phyloP scores from a whole-genome alignment of 345 rosid genomes.

The Eucalyptus erythrocorys region DNA sequence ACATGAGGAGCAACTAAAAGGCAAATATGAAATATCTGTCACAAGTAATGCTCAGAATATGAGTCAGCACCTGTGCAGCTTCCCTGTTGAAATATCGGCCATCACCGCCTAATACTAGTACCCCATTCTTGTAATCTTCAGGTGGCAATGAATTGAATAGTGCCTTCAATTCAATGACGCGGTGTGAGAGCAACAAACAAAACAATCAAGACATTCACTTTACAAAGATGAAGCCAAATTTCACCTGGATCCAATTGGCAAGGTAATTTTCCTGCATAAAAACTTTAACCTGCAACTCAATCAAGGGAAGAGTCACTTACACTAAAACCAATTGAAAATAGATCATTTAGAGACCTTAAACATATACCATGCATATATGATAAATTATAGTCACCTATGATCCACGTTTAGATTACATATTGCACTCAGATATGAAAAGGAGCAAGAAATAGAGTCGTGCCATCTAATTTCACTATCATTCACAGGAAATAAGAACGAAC shows the following conservation, averaged over 20 bases:
- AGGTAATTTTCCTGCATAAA: constrained; percentile 83
- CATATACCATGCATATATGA: not conserved
- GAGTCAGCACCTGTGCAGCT: constrained; percentile 57
- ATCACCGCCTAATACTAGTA: constrained; percentile 87
- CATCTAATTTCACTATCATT: not conserved
- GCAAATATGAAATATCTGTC: not conserved
- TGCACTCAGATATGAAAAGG: not conserved
- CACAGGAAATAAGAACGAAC: not conserved
- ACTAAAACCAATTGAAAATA: not conserved
- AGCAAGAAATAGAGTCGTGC: not conserved
- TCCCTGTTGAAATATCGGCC: constrained; percentile 82
- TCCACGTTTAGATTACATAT: not conserved
- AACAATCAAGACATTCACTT: not conserved
- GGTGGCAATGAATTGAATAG: constrained; percentile 74
- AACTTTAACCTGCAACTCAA: constrained; percentile 57
- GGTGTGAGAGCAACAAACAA: not conserved
- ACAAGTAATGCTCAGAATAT: not conserved
- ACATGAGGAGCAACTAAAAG: not conserved
- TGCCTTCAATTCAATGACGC: constrained; percentile 30
- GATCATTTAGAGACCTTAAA: not conserved
- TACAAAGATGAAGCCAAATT: not conserved
- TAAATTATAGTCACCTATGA: not conserved
- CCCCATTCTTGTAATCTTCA: constrained; percentile 66
- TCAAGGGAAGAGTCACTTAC: not conserved
- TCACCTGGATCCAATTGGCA: constrained; percentile 91